Evolutionary conservation across 495 filamentous ascomycete genomes (phyloP).

Genomic region (Neurospora sp.): DNA sequence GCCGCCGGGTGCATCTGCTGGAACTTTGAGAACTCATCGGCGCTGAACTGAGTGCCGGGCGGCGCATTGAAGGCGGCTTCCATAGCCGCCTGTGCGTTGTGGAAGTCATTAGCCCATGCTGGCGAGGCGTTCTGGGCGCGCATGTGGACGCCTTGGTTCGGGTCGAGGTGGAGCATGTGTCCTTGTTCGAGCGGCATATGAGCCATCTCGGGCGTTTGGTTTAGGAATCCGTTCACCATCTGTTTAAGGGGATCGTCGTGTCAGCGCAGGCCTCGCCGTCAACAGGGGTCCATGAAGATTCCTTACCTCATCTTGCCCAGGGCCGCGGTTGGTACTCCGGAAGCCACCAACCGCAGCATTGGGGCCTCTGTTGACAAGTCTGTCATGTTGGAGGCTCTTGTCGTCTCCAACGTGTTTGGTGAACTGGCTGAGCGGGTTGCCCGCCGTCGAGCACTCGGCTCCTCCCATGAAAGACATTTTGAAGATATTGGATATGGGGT

Average conservation of each 20-base stretch:
- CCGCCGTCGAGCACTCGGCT: constrained; percentile 92
- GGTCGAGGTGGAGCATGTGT: constrained; percentile 30
- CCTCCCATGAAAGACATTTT: constrained; percentile 89
- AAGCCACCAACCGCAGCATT: constrained; percentile 33
- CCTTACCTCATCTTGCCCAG: constrained; percentile 39
- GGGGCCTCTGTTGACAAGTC: constrained; percentile 63
- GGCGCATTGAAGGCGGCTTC: constrained; percentile 63
- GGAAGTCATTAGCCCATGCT: constrained; percentile 46
- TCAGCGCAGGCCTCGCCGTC: background rate
- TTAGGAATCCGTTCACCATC: constrained; percentile 92
- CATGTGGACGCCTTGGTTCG: constrained; percentile 35
- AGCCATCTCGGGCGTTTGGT: constrained; percentile 46
- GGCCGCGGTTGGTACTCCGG: constrained; percentile 27
- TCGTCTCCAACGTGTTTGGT: constrained; percentile 91
- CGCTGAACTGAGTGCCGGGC: constrained; percentile 55
- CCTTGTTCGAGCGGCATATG: constrained; percentile 32
- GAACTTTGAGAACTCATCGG: constrained; percentile 79
- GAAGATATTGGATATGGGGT: background rate
- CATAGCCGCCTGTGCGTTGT: constrained; percentile 60
- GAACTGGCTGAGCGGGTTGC: constrained; percentile 93
- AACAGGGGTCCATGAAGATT: background rate
- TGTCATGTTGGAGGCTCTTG: constrained; percentile 84
- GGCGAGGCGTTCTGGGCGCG: constrained; percentile 39
- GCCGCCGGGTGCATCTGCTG: constrained; percentile 54
- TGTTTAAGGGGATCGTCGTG: constrained; percentile 18